Evolutionary conservation across 257 asterid species (phyloP), one percentile per base, ranked within the genome.

Genomic region (Capsicum pubescens): DNA sequence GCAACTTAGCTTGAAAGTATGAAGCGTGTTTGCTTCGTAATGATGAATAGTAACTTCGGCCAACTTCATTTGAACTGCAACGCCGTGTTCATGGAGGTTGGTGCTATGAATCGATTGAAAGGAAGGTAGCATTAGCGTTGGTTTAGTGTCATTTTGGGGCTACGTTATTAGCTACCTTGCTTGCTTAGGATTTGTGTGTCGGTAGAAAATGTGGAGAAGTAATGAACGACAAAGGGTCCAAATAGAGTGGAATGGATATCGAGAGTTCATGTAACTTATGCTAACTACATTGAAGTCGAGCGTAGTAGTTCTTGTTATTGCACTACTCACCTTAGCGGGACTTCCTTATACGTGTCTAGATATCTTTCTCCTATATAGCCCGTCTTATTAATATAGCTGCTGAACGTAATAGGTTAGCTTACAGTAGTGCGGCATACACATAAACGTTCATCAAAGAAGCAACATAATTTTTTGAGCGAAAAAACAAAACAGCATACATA

Each of bases 161-260:
- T 70, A 14, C 68, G 82, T 58, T 39, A 26, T 58, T 81, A 8
- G 57, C 44, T 71, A 71, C 35, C 79, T 71, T 71, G 10, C 79
- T 71, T 71, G 79, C 12, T 71, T 71, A 44, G 35, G 79, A 70
- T n/a, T 17, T 70, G 36, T 70, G 9, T 42, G 55, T 9, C 35
- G 4, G 35, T 44, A 42, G 17, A 70, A n/a, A 26, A 42, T 42
- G 57, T 44, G 5, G 77, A 36, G 76, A 4, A 16, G 56, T 8
- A 44, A 70, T 5, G 0, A 4, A 46, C 2, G 11, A 42, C 17
- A 42, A 70, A 0, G 56, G 16, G 26, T 9, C 5, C 35, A 70
- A 70, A 9, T 70, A 9, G 9, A 70, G 78, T 70, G 78, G 56
- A 69, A 42, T 69, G 21, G 77, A 69, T 69, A 69, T 16, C 8